Percentiles rank a stretch among this genome's conserved stretches.
These are phyloP conservation scores for Botrytis medusae DNA, from an alignment of 2,329 filamentous ascomycete genomes.

Conservation along the genomic window DNA sequence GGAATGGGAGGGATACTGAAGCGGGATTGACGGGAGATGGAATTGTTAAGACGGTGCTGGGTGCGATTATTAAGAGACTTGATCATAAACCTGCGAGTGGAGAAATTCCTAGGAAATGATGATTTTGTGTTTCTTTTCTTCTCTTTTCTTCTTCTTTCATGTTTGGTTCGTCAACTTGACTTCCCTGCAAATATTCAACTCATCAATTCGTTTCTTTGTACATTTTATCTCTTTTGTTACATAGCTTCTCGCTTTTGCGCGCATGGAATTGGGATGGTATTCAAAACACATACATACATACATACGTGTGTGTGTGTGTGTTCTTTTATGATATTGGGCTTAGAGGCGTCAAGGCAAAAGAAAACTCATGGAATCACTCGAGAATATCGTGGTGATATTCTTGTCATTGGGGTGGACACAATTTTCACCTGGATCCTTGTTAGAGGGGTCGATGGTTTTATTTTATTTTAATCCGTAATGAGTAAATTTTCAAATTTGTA, in stretches of 20 bases:
- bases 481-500: not conserved
- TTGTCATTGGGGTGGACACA: not conserved
- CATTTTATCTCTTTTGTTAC: not conserved
- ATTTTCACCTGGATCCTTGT: not conserved
- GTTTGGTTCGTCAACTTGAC: not conserved
- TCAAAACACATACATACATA: not conserved
- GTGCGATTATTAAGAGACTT: slow-evolving; percentile 67
- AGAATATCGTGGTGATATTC: not conserved
- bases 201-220: not conserved
- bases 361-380: not conserved
- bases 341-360: not conserved
- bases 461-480: not conserved
- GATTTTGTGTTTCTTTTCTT: not conserved
- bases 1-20: slow-evolving; percentile 48
- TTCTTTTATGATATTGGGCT: not conserved
- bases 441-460: not conserved
- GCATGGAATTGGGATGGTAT: not conserved
- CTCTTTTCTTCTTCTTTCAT: no score
- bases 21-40: slow-evolving; percentile 61
- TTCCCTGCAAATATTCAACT: fast-evolving
- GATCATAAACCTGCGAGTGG: slow-evolving; percentile 49
- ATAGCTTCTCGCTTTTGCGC: not conserved
- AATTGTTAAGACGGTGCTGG: slow-evolving; percentile 80
- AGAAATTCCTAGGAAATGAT: slow-evolving; percentile 18
- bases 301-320: no score